Evolutionary conservation across 352 stramenopile genomes (phyloP).

Genomic region (Phytophthora chlamydospora): DNA sequence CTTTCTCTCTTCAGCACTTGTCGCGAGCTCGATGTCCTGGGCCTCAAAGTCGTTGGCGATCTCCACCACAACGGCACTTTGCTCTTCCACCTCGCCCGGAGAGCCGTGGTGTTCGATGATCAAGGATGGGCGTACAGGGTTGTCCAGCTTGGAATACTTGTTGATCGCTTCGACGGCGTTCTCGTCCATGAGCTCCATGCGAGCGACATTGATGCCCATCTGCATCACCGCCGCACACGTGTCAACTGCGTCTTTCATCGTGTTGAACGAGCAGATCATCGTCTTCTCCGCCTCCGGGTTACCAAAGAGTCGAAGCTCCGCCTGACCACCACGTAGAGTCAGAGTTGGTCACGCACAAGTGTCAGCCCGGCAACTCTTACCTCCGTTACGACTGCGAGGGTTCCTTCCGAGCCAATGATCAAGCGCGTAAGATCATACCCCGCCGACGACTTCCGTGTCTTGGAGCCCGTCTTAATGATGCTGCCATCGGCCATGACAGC

Average conservation of each 20-base stretch:
- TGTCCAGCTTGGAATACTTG: constrained; percentile 81
- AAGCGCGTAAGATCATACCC: constrained; percentile 96
- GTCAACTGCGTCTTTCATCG: constrained; percentile 84
- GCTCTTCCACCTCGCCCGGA: constrained; percentile 77
- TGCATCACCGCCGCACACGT: constrained; percentile 82
- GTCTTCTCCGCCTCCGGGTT: constrained; percentile 89
- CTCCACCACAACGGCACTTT: constrained; percentile 82
- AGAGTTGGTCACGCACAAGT: neutral
- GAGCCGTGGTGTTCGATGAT: constrained; percentile 95
- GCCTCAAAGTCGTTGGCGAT: constrained; percentile 86
- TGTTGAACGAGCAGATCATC: constrained; percentile 93
- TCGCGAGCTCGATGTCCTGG: constrained; percentile 76
- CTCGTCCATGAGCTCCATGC: constrained; percentile 89
- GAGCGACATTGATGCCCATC: constrained; percentile 86
- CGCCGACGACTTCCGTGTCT: constrained; percentile 94
- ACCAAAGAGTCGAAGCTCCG: constrained; percentile 93
- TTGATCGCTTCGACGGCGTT: constrained; percentile 75
- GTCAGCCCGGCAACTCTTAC: constrained; percentile 15
- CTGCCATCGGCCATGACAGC: constrained; percentile 91
- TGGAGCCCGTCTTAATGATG: constrained; percentile 89
- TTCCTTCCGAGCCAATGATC: constrained; percentile 96
- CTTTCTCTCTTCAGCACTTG: constrained; percentile 69
- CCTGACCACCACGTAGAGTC: constrained; percentile 26
- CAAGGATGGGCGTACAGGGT: constrained; percentile 85
- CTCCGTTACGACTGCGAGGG: constrained; percentile 96